Evolutionary conservation across 2,329 filamentous ascomycete genomes (phyloP).

Genomic region (Botrytis galanthina): DNA sequence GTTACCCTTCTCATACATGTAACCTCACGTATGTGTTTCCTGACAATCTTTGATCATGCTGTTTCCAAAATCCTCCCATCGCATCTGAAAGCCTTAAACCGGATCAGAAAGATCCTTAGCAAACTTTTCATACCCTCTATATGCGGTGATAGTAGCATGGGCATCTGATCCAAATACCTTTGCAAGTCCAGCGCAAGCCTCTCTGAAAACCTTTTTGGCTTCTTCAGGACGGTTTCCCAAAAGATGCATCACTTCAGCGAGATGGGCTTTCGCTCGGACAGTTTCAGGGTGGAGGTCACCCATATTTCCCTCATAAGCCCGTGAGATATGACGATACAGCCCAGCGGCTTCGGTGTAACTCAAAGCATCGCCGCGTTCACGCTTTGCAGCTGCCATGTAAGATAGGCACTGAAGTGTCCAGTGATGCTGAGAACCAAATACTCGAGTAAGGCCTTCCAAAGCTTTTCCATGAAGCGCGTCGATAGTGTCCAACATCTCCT

Average conservation of each 20-base stretch:
- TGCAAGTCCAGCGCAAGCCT: slow-evolving; percentile 30
- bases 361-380: slow-evolving; percentile 26
- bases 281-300: slow-evolving; percentile 33
- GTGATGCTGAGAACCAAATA: slow-evolving; percentile 32
- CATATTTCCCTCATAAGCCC: slow-evolving; percentile 27
- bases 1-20: not conserved
- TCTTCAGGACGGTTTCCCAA: slow-evolving; percentile 25
- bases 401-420: slow-evolving; percentile 30
- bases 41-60: not conserved
- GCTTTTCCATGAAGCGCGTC: slow-evolving; percentile 29
- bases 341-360: slow-evolving; percentile 26
- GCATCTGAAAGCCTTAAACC: not conserved
- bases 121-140: slow-evolving; percentile 33
- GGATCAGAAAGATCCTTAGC: slow-evolving; percentile 27
- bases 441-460: slow-evolving; percentile 28
- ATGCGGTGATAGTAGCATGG: slow-evolving; percentile 28
- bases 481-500: slow-evolving; percentile 27
- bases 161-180: slow-evolving; percentile 30
- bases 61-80: not conserved
- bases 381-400: slow-evolving; percentile 30
- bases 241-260: slow-evolving; percentile 29
- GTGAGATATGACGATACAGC: slow-evolving; percentile 28
- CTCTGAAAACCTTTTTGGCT: slow-evolving; percentile 31
- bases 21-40: too few species aligned
- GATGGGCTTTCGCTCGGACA: slow-evolving; percentile 27